Percentiles rank a stretch among this genome's conserved stretches.
These are phyloP conservation scores for Colletotrichum filicis DNA, from an alignment of 2,329 filamentous ascomycete species.

Conservation along the genomic window DNA sequence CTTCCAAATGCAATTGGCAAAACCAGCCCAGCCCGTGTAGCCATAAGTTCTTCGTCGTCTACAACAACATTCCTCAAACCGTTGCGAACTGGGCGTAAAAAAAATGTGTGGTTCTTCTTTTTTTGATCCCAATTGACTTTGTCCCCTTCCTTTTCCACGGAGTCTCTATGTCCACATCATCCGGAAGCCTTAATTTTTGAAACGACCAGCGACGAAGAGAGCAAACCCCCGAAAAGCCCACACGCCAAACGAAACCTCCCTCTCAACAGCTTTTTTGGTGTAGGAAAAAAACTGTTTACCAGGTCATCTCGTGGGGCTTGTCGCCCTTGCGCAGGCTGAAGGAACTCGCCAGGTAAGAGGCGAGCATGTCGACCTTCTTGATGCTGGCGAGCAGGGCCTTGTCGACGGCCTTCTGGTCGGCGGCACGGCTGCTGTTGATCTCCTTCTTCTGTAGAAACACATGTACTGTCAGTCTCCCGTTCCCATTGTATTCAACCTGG, in stretches of 20 bases:
- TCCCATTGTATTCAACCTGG: background rate
- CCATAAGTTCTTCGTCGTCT: conserved; percentile 35
- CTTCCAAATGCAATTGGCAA: conserved; percentile 74
- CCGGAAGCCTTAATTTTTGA: conserved; percentile 15
- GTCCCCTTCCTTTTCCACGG: conserved; percentile 8
- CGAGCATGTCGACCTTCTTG: conserved; percentile 97
- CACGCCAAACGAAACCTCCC: conserved; percentile 18
- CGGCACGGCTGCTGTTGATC: conserved; percentile 88
- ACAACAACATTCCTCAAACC: conserved; percentile 25
- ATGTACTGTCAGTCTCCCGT: conserved; percentile 38
- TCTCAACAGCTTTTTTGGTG: conserved; percentile 2
- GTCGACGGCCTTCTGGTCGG: conserved; percentile 98
- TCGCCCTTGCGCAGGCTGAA: conserved; percentile 99
- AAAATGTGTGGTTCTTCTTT: conserved; percentile 12
- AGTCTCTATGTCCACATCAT: conserved; percentile 13
- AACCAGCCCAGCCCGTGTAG: conserved; percentile 59
- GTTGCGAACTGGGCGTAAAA: conserved; percentile 23
- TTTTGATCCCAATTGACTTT: conserved; percentile 14
- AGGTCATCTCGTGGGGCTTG: conserved; percentile 99
- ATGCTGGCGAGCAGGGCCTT: conserved; percentile 94
- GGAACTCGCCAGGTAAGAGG: conserved; percentile 92
- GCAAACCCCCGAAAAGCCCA: conserved; percentile 8
- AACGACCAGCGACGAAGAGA: conserved; percentile 9
- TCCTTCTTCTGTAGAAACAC: conserved; percentile 85
- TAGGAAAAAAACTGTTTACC: conserved; percentile 69